Conservation (phyloP, 2,329 filamentous ascomycete species). For the Sporothrix brunneoviolacea region DNA sequence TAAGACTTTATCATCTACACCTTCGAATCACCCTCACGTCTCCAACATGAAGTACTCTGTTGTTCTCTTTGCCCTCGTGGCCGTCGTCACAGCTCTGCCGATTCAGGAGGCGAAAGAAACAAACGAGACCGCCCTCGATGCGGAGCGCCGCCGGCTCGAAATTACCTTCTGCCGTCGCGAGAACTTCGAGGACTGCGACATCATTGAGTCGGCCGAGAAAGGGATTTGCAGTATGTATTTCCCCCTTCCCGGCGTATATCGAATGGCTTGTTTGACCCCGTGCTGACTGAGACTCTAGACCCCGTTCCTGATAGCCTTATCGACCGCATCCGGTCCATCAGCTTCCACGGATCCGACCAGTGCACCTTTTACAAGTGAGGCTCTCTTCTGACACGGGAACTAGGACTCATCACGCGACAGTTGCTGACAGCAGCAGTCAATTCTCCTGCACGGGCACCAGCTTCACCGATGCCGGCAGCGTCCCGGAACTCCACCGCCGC, state of each 20-base stretch:
- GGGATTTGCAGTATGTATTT: background rate
- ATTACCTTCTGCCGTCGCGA: background rate
- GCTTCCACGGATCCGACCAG: background rate
- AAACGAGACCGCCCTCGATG: background rate
- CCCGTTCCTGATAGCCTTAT: background rate
- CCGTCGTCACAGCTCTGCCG: background rate
- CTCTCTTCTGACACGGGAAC: no score
- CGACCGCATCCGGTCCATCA: slow-evolving; percentile 3
- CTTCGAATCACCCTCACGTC: background rate
- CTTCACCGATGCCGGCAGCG: background rate
- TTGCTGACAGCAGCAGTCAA: background rate
- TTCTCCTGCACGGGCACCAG: background rate
- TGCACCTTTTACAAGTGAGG: slow-evolving; percentile 3
- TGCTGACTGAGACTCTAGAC: no score
- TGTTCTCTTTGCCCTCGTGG: no score
- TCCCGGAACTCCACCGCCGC: background rate
- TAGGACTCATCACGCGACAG: no score
- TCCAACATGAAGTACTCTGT: background rate
- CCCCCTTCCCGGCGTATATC: no score
- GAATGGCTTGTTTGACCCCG: no score
- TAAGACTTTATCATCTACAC: no score
- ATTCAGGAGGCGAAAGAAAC: background rate
- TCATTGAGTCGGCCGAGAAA: background rate
- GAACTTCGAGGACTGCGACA: background rate
- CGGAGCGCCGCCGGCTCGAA: background rate